phyloP scores from a whole-genome alignment of 345 rosid species.

The Bretschneidera sinensis region DNA sequence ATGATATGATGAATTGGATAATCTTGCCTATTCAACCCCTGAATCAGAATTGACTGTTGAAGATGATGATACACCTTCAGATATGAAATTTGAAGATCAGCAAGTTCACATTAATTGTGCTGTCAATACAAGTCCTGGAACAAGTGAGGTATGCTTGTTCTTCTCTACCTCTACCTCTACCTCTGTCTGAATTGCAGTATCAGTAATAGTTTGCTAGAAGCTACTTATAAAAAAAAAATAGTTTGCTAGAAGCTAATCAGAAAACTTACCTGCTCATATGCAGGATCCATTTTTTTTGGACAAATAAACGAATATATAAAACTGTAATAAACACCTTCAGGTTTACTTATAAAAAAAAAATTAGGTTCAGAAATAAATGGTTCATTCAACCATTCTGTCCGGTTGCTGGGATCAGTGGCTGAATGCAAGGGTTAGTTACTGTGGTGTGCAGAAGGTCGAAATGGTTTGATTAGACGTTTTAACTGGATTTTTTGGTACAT shows the following conservation, averaged over 20 bases:
- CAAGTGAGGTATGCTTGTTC: slow-evolving; percentile 63
- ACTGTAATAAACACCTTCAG: too few species aligned
- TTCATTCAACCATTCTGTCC: too few species aligned
- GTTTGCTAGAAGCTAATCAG: too few species aligned
- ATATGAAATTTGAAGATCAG: slow-evolving; percentile 30
- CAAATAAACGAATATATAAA: not conserved
- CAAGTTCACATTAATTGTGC: slow-evolving; percentile 50
- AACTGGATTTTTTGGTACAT: too few species aligned
- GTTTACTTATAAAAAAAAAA: too few species aligned
- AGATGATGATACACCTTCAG: slow-evolving; percentile 23
- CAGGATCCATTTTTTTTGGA: not conserved
- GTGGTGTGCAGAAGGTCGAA: too few species aligned
- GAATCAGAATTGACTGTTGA: slow-evolving; percentile 39
- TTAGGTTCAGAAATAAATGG: too few species aligned
- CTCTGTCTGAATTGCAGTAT: not conserved
- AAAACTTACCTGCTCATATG: not conserved
- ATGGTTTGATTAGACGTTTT: too few species aligned
- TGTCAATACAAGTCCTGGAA: slow-evolving; percentile 78
- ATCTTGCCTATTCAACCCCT: slow-evolving; percentile 55
- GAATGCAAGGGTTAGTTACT: too few species aligned
- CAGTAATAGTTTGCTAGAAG: not conserved
- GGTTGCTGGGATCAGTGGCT: too few species aligned
- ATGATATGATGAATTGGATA: slow-evolving; percentile 88
- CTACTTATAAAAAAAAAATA: too few species aligned
- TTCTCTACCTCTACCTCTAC: slow-evolving; percentile 14